Evolutionary conservation across 2,329 filamentous ascomycete genomes (phyloP).

Genomic region (Penicillium sp.): DNA sequence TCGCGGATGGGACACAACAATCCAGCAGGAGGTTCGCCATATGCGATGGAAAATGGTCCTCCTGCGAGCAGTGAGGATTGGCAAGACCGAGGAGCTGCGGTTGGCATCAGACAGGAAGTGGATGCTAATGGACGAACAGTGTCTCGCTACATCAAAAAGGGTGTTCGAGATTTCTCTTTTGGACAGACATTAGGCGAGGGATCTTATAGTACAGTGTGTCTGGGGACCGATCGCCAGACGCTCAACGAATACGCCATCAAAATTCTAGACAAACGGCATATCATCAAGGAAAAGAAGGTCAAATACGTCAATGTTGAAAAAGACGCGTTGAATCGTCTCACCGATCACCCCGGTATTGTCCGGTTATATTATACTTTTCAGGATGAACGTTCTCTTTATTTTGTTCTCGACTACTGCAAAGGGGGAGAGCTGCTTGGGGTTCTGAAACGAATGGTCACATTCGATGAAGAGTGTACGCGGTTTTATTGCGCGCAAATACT

Average conservation of each 20-base stretch:
- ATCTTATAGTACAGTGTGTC: conserved; percentile 93
- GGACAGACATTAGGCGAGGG: conserved; percentile 87
- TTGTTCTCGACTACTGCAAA: conserved; percentile 88
- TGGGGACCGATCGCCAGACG: conserved; percentile 89
- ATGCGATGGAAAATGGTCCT: conserved; percentile 55
- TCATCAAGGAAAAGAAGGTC: conserved; percentile 99
- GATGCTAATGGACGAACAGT: conserved; percentile 81
- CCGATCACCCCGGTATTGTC: conserved; percentile 93
- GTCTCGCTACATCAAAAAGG: conserved; percentile 85
- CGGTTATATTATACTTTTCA: conserved; percentile 98
- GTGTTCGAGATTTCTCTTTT: conserved; percentile 94
- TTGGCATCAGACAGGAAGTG: conserved; percentile 74
- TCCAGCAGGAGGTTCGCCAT: conserved; percentile 42
- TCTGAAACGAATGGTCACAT: conserved; percentile 88
- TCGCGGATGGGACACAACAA: conserved; percentile 65
- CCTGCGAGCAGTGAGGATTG: conserved; percentile 79
- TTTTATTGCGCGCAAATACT: conserved; percentile 97
- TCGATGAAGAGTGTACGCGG: conserved; percentile 87
- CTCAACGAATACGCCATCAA: conserved; percentile 97
- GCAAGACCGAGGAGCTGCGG: conserved; percentile 91
- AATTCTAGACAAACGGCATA: conserved; percentile 95
- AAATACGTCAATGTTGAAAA: conserved; percentile 99
- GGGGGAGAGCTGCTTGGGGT: conserved; percentile 90
- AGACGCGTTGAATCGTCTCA: conserved; percentile 91
- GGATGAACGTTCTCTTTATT: conserved; percentile 92